These are phyloP conservation scores for Hypoxylon subgilvum DNA, from an alignment of 495 filamentous ascomycete species.

Conservation along the genomic window DNA sequence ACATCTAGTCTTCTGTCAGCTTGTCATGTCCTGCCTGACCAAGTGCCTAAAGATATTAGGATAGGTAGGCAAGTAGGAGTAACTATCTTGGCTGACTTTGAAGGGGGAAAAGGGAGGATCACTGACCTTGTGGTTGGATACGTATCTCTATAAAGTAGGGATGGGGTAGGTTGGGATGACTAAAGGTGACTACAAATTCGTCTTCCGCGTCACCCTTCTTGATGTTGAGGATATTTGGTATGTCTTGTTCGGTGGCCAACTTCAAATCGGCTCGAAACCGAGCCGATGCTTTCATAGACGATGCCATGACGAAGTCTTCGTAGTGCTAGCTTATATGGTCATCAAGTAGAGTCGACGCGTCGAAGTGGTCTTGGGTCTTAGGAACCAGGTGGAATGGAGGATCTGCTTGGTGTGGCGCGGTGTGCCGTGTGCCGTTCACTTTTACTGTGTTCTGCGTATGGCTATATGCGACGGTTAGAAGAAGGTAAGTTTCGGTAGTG, in stretches of 20 bases:
- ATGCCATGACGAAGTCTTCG: slow-evolving; percentile 3
- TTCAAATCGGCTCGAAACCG: slow-evolving; percentile 30
- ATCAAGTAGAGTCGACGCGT: not conserved
- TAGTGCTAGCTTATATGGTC: not conserved
- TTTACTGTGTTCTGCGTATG: no score
- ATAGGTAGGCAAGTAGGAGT: not conserved
- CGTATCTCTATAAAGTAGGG: slow-evolving; percentile 54
- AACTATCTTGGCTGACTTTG: not conserved
- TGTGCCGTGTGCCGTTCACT: no score
- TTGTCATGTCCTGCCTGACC: no score
- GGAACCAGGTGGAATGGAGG: no score
- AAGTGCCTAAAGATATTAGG: not conserved
- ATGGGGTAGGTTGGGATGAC: slow-evolving; percentile 26
- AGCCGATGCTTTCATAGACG: not conserved
- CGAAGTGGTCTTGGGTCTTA: no score
- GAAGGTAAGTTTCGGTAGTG: no score
- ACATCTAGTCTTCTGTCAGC: slow-evolving; percentile 36
- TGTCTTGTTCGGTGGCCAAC: slow-evolving; percentile 18
- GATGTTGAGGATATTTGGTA: slow-evolving; percentile 44
- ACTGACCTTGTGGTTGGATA: slow-evolving; percentile 61
- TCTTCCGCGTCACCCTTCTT: slow-evolving; percentile 66
- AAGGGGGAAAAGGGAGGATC: no score
- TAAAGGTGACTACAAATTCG: slow-evolving; percentile 64
- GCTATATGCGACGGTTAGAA: no score
- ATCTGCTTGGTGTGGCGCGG: no score